phyloP scores from a whole-genome alignment of 805 yeast genomes.

The Saccharomyces paradoxus region DNA sequence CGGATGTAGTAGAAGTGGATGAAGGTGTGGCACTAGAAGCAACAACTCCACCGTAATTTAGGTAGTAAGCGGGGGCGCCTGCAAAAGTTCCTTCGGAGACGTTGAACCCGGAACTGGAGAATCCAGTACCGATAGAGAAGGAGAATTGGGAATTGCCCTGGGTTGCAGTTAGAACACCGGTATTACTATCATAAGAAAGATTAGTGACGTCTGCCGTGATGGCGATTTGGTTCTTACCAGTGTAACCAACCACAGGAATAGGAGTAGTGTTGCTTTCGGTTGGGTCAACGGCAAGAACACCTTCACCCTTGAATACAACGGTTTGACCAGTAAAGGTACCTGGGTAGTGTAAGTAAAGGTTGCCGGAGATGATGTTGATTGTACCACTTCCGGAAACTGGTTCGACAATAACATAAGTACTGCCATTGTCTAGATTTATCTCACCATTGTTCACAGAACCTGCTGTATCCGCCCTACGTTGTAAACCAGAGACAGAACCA shows the following conservation, averaged over 20 bases:
- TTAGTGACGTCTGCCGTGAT: background rate
- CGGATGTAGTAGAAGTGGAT: constrained; percentile 1
- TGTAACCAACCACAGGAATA: too few species aligned
- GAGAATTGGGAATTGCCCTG: background rate
- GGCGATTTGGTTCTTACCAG: too few species aligned
- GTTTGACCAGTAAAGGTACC: too few species aligned
- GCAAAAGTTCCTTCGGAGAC: constrained; percentile 3
- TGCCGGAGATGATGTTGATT: too few species aligned
- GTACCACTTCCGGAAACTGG: background rate
- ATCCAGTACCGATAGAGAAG: constrained; percentile 1
- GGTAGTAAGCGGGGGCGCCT: constrained; percentile 3
- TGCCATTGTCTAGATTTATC: background rate
- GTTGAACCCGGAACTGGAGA: background rate
- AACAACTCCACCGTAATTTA: constrained; percentile 3
- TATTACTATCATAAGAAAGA: background rate
- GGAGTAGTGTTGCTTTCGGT: too few species aligned
- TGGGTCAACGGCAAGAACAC: too few species aligned
- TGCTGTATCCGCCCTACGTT: background rate
- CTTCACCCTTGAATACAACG: too few species aligned
- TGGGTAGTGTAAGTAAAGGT: too few species aligned
- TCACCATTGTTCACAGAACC: constrained; percentile 1
- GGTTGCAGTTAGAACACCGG: constrained; percentile 2
- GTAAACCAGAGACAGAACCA: background rate
- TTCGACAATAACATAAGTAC: constrained; percentile 1
- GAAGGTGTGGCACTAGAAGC: constrained; percentile 3